These are phyloP conservation scores for Obba rivulosa DNA, from an alignment of 768 basidiomycete genomes.

Conservation along the genomic window DNA sequence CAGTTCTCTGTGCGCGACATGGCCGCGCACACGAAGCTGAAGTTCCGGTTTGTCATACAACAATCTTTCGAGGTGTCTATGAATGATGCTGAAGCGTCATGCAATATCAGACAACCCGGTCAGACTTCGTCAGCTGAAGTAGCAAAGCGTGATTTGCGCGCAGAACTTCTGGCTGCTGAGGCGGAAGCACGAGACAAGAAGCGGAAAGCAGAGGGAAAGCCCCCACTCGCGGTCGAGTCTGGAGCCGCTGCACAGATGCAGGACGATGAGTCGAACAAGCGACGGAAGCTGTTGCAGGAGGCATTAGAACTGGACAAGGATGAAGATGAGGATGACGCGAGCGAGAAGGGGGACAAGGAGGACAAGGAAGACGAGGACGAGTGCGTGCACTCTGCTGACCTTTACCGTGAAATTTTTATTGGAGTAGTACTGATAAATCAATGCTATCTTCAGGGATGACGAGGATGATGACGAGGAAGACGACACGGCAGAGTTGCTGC, in stretches of 20 bases:
- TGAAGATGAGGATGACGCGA: slow-evolving; percentile 63
- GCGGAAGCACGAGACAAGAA: slow-evolving; percentile 87
- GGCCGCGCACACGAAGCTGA: slow-evolving; percentile 94
- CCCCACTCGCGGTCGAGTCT: slow-evolving; percentile 25
- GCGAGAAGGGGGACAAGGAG: slow-evolving; percentile 21
- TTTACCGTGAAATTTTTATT: neutral
- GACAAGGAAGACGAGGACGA: slow-evolving; percentile 43
- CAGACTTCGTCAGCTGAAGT: slow-evolving; percentile 82
- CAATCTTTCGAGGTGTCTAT: too few species aligned
- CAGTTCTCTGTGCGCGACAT: slow-evolving; percentile 93
- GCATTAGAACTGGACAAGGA: slow-evolving; percentile 87
- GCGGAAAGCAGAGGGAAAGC: slow-evolving; percentile 79
- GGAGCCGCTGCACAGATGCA: slow-evolving; percentile 42
- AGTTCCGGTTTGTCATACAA: slow-evolving; percentile 71
- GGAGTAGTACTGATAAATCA: neutral
- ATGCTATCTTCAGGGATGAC: slow-evolving; percentile 1
- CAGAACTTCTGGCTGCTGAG: slow-evolving; percentile 82
- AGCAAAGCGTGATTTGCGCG: slow-evolving; percentile 69
- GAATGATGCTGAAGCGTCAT: too few species aligned
- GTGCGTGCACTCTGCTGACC: slow-evolving; percentile 24
- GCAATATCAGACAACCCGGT: slow-evolving; percentile 85
- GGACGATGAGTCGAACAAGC: slow-evolving; percentile 68
- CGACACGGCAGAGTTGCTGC: slow-evolving; percentile 88
- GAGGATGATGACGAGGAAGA: slow-evolving; percentile 72
- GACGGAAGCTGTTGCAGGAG: slow-evolving; percentile 83